These are phyloP conservation scores for Hymenoscyphus fructigenus DNA, from an alignment of 2,329 filamentous ascomycete genomes.

Conservation along the genomic window DNA sequence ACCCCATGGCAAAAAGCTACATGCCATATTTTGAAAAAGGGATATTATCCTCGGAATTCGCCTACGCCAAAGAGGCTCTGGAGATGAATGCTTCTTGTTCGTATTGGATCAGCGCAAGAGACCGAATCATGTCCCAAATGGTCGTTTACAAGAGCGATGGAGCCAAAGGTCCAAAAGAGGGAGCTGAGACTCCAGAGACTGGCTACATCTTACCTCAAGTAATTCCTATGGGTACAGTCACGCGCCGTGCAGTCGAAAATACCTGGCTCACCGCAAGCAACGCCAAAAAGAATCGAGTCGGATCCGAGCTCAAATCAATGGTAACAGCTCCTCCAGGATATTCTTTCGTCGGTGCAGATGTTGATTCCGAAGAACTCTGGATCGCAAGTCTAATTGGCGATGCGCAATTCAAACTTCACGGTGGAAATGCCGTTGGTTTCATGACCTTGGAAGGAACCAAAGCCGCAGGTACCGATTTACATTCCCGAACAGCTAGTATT, in stretches of 20 bases:
- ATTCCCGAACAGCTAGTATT: constrained; percentile 90
- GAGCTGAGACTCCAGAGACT: constrained; percentile 29
- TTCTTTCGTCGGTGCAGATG: constrained; percentile 92
- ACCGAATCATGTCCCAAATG: constrained; percentile 92
- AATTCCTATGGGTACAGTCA: constrained; percentile 98
- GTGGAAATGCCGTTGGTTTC: constrained; percentile 95
- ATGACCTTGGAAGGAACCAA: constrained; percentile 99
- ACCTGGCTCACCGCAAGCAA: constrained; percentile 98
- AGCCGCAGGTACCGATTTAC: constrained; percentile 86
- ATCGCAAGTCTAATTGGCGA: constrained; percentile 95
- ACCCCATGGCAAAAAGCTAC: constrained; percentile 89
- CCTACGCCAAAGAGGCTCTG: constrained; percentile 89
- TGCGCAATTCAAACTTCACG: constrained; percentile 90
- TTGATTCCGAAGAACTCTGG: constrained; percentile 97
- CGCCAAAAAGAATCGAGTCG: constrained; percentile 92
- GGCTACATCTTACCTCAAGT: constrained; percentile 94
- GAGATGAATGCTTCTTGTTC: constrained; percentile 99
- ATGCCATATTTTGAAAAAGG: constrained; percentile 88
- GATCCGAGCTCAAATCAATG: constrained; percentile 97
- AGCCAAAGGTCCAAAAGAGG: constrained; percentile 27
- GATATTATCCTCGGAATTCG: constrained; percentile 79
- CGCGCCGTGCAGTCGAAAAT: constrained; percentile 89
- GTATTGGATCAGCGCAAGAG: constrained; percentile 96
- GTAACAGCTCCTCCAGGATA: constrained; percentile 88
- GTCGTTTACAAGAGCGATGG: constrained; percentile 79